Base-by-base conservation (phyloP, 2,329 filamentous ascomycete species). In the Pseudocercospora macadamiae region DNA sequence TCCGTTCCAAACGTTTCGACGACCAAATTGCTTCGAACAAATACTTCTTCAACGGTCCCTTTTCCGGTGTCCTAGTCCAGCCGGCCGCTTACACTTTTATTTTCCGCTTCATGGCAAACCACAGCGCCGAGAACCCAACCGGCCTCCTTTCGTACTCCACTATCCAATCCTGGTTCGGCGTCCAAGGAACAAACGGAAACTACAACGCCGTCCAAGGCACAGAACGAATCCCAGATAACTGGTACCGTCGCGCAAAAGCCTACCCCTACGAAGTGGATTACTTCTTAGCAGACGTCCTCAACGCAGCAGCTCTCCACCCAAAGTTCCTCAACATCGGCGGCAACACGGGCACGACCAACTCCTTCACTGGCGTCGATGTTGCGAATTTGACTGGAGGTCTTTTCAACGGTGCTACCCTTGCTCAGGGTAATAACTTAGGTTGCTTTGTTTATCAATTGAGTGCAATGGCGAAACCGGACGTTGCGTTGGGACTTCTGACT, bases 351-450 rank as follows among this genome's bases (percentile, higher is more conserved):
- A 65, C 54, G 2, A 55, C 60, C 14, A 67, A 68, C 51, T 62
- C 57, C 6, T 70, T 69, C 56, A 60, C 64, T 4, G 65, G 66
- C 10, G 62, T 68, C 25, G 56, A 66, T 26, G 16, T 69, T 30
- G 54, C 54, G 36, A 54, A 70, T 37, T 18, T 70, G 5, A 73
- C 73, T 7, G 71, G 67, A 12, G 66, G 68, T 10, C 54, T 66
- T 16, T 60, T 66, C 55, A 66, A 68, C 52, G 34, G 39, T 1
- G 48, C 39, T 7, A 58, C 60, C 19, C 62, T 70, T 8, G 47
- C 62, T n/a, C 49, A 70, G 48, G 71, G 68, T n/a, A 74, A 76
- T 67, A 74, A 74, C 52, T 68, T 76, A 1, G 61, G 73, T 2
- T 77, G 75, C 61, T 74, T 76, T 59, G 67, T 59, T 6, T 69